These are phyloP conservation scores for Pseudozyma thailandica DNA, from an alignment of 1,284 basidiomycete species.

Conservation along the genomic window DNA sequence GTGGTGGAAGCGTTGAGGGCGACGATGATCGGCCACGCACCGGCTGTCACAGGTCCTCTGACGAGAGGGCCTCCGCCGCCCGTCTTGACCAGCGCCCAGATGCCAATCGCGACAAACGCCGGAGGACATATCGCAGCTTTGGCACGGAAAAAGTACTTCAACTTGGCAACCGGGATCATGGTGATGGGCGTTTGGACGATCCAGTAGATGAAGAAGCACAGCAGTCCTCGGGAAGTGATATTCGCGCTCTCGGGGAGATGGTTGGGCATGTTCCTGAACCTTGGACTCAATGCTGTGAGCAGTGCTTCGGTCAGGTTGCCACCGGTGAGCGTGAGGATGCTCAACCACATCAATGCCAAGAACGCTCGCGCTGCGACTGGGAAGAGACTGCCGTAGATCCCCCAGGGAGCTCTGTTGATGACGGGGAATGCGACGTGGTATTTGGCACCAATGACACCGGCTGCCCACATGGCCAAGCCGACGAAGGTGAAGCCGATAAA, in stretches of 20 bases:
- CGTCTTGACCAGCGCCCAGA: slow-evolving; percentile 20
- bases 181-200: slow-evolving; percentile 25
- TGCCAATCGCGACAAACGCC: slow-evolving; percentile 27
- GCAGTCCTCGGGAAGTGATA: slow-evolving; percentile 19
- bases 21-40: slow-evolving; percentile 23
- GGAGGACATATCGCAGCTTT: slow-evolving; percentile 33
- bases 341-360: slow-evolving; percentile 21
- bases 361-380: neutral
- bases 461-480: slow-evolving; percentile 35
- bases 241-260: slow-evolving; percentile 21
- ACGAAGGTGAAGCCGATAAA: slow-evolving; percentile 30
- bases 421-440: slow-evolving; percentile 44
- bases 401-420: slow-evolving; percentile 35
- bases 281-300: slow-evolving; percentile 21
- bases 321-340: slow-evolving; percentile 25
- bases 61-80: slow-evolving; percentile 18
- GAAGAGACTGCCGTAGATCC: slow-evolving; percentile 22
- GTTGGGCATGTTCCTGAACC: slow-evolving; percentile 29
- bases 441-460: slow-evolving; percentile 24
- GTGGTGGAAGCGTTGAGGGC: slow-evolving; percentile 27
- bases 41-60: slow-evolving; percentile 21
- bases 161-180: slow-evolving; percentile 24
- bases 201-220: slow-evolving; percentile 37
- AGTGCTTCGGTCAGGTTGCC: slow-evolving; percentile 22
- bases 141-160: slow-evolving; percentile 26